These are phyloP conservation scores for Funneliformis caledonium DNA, from an alignment of 371 early-diverging fungal genomes.

Conservation along the genomic window DNA sequence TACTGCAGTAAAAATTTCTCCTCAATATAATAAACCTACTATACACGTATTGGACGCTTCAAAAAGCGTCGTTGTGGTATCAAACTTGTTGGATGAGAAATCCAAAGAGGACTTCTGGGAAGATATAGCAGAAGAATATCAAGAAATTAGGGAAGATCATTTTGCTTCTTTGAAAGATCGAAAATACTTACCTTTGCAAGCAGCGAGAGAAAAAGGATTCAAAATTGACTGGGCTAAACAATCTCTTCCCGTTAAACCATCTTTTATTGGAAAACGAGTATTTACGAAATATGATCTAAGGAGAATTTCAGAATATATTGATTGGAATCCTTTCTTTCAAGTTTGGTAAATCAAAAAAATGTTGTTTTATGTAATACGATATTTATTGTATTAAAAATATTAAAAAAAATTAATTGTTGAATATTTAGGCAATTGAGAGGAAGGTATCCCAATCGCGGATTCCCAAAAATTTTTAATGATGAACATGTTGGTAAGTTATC, in stretches of 20 bases:
- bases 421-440: constrained; percentile 79
- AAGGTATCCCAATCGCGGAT: constrained; percentile 94
- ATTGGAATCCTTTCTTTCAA: constrained; percentile 98
- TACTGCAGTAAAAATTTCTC: constrained; percentile 94
- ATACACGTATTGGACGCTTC: constrained; percentile 84
- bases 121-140: constrained; percentile 90
- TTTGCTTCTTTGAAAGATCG: constrained; percentile 89
- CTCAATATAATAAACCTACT: constrained; percentile 73
- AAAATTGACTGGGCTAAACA: constrained; percentile 70
- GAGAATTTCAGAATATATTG: constrained; percentile 76
- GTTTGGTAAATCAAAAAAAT: constrained; percentile 57
- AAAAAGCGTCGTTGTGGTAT: constrained; percentile 76
- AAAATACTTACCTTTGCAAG: constrained; percentile 67
- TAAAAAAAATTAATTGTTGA: not conserved
- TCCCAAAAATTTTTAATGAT: constrained; percentile 94
- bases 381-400: not conserved
- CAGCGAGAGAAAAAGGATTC: constrained; percentile 67
- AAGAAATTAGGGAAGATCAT: constrained; percentile 91
- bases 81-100: constrained; percentile 79
- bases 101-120: constrained; percentile 78
- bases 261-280: constrained; percentile 79
- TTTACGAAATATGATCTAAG: constrained; percentile 76
- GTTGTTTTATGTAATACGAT: not conserved
- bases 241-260: constrained; percentile 73
- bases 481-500: constrained; percentile 67